Conservation (phyloP, 768 basidiomycete species). For the Trametes villosa region DNA sequence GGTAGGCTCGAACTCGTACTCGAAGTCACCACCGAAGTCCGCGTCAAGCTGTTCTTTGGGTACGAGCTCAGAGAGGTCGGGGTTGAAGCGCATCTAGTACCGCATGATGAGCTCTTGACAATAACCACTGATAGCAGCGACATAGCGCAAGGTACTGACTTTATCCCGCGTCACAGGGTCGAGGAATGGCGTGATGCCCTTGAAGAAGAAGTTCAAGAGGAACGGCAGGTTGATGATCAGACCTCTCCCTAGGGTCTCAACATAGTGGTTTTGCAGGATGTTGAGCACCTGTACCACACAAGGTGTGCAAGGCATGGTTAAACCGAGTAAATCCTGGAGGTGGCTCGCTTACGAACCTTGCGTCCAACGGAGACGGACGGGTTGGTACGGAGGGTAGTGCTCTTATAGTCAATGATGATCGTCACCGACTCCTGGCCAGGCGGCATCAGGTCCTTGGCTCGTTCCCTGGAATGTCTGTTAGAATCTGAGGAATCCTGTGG, state of each 20-base stretch:
- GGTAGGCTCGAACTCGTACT: slow-evolving; percentile 72
- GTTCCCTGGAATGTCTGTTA: slow-evolving; percentile 55
- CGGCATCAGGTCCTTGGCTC: slow-evolving; percentile 89
- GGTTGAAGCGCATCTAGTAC: slow-evolving; percentile 86
- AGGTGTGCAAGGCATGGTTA: not conserved
- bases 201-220: slow-evolving; percentile 77
- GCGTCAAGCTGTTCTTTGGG: slow-evolving; percentile 77
- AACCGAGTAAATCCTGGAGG: not conserved
- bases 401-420: slow-evolving; percentile 86
- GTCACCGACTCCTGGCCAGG: slow-evolving; percentile 81
- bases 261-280: slow-evolving; percentile 88
- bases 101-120: not conserved
- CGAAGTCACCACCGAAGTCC: slow-evolving; percentile 80
- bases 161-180: slow-evolving; percentile 91
- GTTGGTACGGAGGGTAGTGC: slow-evolving; percentile 79
- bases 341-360: slow-evolving; percentile 50
- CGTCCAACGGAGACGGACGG: slow-evolving; percentile 81
- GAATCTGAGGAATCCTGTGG: not conserved
- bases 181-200: slow-evolving; percentile 83
- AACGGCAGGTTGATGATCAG: slow-evolving; percentile 81
- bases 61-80: slow-evolving; percentile 75
- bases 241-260: slow-evolving; percentile 85
- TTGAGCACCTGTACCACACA: slow-evolving; percentile 53
- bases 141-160: slow-evolving; percentile 46
- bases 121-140: no score